These are phyloP conservation scores for Colletotrichum zoysiae DNA, from an alignment of 2,329 filamentous ascomycete genomes.

Conservation along the genomic window DNA sequence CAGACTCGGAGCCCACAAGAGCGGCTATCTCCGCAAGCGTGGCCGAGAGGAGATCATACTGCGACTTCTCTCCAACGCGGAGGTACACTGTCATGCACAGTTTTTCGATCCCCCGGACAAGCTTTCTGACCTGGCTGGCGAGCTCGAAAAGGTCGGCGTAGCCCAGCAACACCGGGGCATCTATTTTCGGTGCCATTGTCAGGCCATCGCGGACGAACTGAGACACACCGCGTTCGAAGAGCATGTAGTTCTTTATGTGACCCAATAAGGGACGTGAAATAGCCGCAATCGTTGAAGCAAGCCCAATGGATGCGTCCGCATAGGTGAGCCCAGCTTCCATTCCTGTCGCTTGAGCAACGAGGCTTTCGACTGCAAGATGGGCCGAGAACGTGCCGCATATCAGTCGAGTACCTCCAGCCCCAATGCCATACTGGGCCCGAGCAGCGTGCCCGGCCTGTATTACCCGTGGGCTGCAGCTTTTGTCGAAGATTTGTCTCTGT, in stretches of 20 bases:
- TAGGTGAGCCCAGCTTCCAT: slow-evolving; percentile 29
- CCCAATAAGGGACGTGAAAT: slow-evolving; percentile 3
- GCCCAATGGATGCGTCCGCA: slow-evolving; percentile 32
- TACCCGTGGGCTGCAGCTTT: slow-evolving; percentile 16
- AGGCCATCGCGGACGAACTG: slow-evolving; percentile 25
- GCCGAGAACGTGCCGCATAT: slow-evolving; percentile 40
- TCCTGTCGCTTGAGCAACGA: slow-evolving; percentile 28
- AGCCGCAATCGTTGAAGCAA: slow-evolving; percentile 37
- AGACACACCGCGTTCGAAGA: slow-evolving; percentile 14
- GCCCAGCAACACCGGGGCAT: neutral
- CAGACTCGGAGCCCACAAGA: slow-evolving; percentile 12
- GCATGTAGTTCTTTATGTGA: neutral
- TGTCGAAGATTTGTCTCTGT: slow-evolving; percentile 12
- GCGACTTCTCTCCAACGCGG: slow-evolving; percentile 18
- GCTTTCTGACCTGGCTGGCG: slow-evolving; percentile 15
- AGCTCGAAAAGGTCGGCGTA: slow-evolving; percentile 31
- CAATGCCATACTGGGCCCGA: slow-evolving; percentile 31
- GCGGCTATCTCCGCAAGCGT: slow-evolving; percentile 20
- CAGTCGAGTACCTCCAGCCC: slow-evolving; percentile 32
- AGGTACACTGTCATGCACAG: slow-evolving; percentile 11
- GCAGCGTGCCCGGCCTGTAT: slow-evolving; percentile 30
- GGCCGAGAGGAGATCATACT: slow-evolving; percentile 10
- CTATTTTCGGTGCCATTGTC: neutral
- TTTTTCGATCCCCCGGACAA: neutral
- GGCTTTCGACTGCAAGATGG: slow-evolving; percentile 28